These are phyloP conservation scores for Pleurotus cornucopiae DNA, from an alignment of 768 basidiomycete species.

Conservation along the genomic window DNA sequence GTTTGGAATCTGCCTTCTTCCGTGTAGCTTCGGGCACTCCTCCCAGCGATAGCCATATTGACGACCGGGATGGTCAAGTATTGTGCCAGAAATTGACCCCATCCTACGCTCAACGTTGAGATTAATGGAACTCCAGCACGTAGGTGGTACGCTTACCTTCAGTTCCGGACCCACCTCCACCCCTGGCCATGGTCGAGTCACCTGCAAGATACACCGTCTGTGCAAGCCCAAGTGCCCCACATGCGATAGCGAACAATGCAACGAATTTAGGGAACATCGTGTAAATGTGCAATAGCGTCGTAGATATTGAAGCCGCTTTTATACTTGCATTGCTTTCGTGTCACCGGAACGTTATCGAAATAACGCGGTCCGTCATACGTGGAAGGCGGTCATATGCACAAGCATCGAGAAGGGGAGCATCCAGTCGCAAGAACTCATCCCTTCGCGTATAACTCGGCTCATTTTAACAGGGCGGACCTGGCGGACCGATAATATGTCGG, in stretches of 20 bases:
- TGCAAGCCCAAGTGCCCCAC: constrained; percentile 13
- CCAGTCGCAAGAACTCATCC: too few relatives aligned
- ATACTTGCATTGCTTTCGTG: too few relatives aligned
- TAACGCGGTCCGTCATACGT: too few relatives aligned
- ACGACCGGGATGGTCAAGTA: constrained; percentile 39
- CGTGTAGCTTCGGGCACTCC: constrained; percentile 42
- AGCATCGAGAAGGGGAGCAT: too few relatives aligned
- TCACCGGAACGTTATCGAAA: too few relatives aligned
- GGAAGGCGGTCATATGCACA: too few relatives aligned
- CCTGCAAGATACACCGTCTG: constrained; percentile 41
- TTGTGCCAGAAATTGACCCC: constrained; percentile 40
- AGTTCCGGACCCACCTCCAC: constrained; percentile 33
- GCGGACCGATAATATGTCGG: too few relatives aligned
- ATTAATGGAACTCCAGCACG: neutral
- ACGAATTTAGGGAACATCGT: neutral
- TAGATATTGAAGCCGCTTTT: too few relatives aligned
- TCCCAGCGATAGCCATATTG: constrained; percentile 42
- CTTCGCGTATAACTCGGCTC: too few relatives aligned
- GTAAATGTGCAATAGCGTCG: too few relatives aligned
- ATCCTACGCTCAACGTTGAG: constrained; percentile 22
- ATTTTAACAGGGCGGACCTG: too few relatives aligned
- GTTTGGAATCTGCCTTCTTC: constrained; percentile 43
- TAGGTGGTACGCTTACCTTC: constrained; percentile 19
- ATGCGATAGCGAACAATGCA: constrained; percentile 7
- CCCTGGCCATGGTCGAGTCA: constrained; percentile 40